Base-by-base conservation (phyloP, 306 rosid genomes). In the Chamaecrista fasciculata region DNA sequence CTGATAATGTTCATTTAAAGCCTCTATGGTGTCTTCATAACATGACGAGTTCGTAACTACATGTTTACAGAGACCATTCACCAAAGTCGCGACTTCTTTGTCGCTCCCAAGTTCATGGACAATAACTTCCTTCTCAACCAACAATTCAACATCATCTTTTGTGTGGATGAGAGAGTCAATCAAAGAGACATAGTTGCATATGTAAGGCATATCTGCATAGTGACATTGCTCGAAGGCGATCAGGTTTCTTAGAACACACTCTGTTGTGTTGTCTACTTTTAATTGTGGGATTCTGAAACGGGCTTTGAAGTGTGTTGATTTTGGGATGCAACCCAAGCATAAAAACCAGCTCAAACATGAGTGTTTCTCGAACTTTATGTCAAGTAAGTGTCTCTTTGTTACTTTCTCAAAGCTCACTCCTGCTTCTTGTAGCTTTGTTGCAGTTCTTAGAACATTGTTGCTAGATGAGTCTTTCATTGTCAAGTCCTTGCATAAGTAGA, bases 81-180 rank as follows among this genome's bases (percentile, higher is more conserved):
- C 62, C 16, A 55, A 6, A 0, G 11, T 15, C 0, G 62, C 39
- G 0, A 55, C 62, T 26, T 55, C 62, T 5, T 15, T 55, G 39
- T 28, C 62, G 20, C 39, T 55, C 5, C 62, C 39, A 8, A 55
- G 62, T 0, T 55, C 39, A 15, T 55, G 62, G 11, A 28, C 10
- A 15, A 55, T 55, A 1, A 55, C 62, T 28, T 55, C 62, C 21
- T 55, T 28, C 62, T 55, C 62, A 28, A 55, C 62, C 6, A 55
- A 12, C 21, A 55, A 15, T 7, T 55, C 39, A 0, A 55, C 62
- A 8, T 55, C 62, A 5, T 55, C 62, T 15, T 55, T 28, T 37
- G 62, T 28, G 39, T 55, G 39, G 3, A 55, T 55, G 21, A 55
- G 62, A 28, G 62, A 55, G 39, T 55, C 62, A 6, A 55, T 15